A percentile compares a stretch with the other conserved stretches of the same genome.
phyloP scores from a whole-genome alignment of 768 basidiomycete genomes.

The Strobilomyces echinocephalus region DNA sequence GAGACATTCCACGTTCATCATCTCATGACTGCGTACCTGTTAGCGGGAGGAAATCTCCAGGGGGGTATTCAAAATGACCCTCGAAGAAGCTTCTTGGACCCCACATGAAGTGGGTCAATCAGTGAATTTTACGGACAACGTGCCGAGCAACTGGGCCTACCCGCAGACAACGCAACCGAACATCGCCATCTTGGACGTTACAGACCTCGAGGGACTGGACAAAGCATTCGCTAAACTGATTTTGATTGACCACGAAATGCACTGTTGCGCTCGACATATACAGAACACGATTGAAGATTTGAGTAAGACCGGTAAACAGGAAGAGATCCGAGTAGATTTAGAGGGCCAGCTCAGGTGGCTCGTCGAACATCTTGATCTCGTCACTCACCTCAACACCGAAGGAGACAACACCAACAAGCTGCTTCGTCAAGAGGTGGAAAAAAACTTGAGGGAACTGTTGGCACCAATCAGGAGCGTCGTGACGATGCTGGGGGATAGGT shows the following conservation, averaged over 20 bases:
- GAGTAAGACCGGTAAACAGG: background rate
- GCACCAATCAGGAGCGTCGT: background rate
- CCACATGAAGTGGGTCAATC: too few species aligned
- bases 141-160: background rate
- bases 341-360: background rate
- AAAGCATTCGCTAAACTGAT: background rate
- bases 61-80: background rate
- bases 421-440: background rate
- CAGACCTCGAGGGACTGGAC: background rate
- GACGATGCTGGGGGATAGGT: background rate
- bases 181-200: background rate
- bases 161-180: too few species aligned
- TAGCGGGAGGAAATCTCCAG: background rate
- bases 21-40: too few species aligned
- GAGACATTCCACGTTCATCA: too few species aligned
- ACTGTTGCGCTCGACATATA: background rate
- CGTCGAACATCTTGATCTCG: background rate
- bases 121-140: too few species aligned
- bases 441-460: background rate
- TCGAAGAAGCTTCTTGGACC: background rate
- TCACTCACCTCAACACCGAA: background rate
- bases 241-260: background rate
- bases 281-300: background rate
- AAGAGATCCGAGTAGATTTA: background rate
- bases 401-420: background rate